Base-by-base conservation (phyloP, 1,284 basidiomycete genomes). In the Ustilago esculenta region DNA sequence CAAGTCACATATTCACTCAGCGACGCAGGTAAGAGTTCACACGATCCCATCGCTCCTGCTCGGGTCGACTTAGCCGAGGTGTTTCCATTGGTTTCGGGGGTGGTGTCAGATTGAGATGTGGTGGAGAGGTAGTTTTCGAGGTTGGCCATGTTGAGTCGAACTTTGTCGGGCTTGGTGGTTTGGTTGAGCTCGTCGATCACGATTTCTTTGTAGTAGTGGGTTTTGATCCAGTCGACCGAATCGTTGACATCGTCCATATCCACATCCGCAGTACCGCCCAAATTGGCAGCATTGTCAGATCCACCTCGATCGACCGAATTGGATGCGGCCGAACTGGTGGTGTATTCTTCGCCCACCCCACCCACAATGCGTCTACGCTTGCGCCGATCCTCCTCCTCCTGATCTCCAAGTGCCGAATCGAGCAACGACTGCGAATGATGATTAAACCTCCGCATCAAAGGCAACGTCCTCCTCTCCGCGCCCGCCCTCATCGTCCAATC, bases 401-500 rank as follows among this genome's bases (percentile, higher is more conserved):
- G 51, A 21, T 70, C 79, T 5, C 78, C 82, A 67, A 84, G 53
- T 0, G 82, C 78, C 32, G 80, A 75, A 72, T 90, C 90, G 24
- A 98, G 85, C 14, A 98, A 84, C 67, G 92, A 86, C 74, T 94
- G 91, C 0, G 92, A 95, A 82, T 98, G 96, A 77, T 97, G 92
- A 79, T 98, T 98, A 84, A 98, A 98, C 75, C 95, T 90, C 36
- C 96, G 87, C 75, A 99, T 97, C 29, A 98, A 86, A 0, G 96
- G 96, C 33, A 99, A 83, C 17, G 91, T 90, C 20, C 89, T 89
- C 44, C 89, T 86, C 81, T 96, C 91, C 72, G 90, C 88, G 7
- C 96, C 96, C 5, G 94, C 89, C 79, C 93, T 91, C 96, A 98
- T 99, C 0, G 96, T 98, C 40, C 92, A 83, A 78, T 99, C 96